phyloP scores from a whole-genome alignment of 306 rosid genomes.

The Crotalaria pallida region DNA sequence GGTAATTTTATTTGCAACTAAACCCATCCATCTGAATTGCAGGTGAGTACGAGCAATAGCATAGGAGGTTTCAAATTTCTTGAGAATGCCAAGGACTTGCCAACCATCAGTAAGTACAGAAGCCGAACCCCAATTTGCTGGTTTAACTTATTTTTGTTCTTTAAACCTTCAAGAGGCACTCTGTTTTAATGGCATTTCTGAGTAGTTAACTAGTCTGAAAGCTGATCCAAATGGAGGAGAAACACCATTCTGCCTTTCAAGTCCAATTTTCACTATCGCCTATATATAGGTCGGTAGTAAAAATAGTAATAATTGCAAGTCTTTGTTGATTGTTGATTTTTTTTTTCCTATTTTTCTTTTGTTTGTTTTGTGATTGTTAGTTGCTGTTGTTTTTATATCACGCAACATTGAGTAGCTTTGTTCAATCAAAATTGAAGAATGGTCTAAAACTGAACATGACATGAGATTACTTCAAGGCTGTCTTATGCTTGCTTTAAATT shows the following conservation, averaged over 20 bases:
- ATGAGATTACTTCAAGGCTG: slow-evolving; percentile 12
- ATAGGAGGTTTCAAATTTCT: slow-evolving; percentile 67
- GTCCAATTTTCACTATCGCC: neutral
- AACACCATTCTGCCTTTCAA: neutral
- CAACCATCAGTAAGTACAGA: slow-evolving; percentile 68
- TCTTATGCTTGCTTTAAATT: neutral
- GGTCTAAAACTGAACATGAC: neutral
- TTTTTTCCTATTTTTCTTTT: neutral
- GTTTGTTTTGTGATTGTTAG: slow-evolving; percentile 9
- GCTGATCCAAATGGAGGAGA: neutral
- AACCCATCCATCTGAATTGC: slow-evolving; percentile 20
- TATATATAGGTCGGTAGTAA: neutral
- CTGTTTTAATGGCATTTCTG: neutral
- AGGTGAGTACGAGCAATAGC: slow-evolving; percentile 54
- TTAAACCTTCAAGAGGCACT: neutral
- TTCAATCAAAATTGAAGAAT: slow-evolving; percentile 2
- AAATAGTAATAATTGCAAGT: neutral
- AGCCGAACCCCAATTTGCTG: neutral
- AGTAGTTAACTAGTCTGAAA: neutral
- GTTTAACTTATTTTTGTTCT: neutral
- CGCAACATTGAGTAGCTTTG: neutral
- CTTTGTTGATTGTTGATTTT: neutral
- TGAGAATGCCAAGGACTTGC: slow-evolving; percentile 78
- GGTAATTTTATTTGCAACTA: neutral
- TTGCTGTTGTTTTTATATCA: neutral